Conservation (phyloP, 2,329 filamentous ascomycete genomes). For the Zalaria obscura region DNA sequence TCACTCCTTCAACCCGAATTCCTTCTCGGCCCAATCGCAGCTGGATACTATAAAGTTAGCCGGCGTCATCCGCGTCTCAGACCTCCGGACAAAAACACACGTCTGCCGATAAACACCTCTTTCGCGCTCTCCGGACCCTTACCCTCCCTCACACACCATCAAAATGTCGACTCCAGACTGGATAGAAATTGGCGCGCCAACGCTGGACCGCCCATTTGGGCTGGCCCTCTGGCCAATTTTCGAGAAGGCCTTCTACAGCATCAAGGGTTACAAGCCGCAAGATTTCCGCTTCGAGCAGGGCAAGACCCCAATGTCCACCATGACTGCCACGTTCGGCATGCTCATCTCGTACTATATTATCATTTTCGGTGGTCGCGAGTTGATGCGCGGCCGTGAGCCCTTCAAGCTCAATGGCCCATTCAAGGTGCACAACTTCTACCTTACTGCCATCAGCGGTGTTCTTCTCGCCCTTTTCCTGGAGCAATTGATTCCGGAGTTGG, state of each 20-base stretch:
- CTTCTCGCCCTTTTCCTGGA: conserved; percentile 79
- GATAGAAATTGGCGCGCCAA: conserved; percentile 46
- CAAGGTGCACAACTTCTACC: conserved; percentile 91
- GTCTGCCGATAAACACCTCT: background rate
- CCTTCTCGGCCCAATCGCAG: no score
- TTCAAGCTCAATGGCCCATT: conserved; percentile 82
- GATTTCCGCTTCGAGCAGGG: conserved; percentile 76
- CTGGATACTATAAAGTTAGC: no score
- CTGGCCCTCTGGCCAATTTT: conserved; percentile 89
- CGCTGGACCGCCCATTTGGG: conserved; percentile 84
- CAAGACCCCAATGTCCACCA: conserved; percentile 76
- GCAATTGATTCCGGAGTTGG: conserved; percentile 74
- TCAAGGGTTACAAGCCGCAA: conserved; percentile 68
- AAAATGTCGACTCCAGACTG: conserved; percentile 40
- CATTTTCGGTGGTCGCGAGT: conserved; percentile 82
- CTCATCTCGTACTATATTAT: conserved; percentile 82
- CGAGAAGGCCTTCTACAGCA: conserved; percentile 64
- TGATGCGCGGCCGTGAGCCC: conserved; percentile 76
- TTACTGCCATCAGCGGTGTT: conserved; percentile 70
- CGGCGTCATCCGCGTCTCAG: no score
- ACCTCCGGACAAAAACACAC: no score
- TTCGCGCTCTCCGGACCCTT: background rate
- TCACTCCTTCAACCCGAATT: conserved; percentile 2
- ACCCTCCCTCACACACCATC: conserved; percentile 3
- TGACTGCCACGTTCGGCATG: conserved; percentile 67